Conservation (phyloP, 371 early-diverging fungal species). For the Amoeboaphelidium protococcarum region DNA sequence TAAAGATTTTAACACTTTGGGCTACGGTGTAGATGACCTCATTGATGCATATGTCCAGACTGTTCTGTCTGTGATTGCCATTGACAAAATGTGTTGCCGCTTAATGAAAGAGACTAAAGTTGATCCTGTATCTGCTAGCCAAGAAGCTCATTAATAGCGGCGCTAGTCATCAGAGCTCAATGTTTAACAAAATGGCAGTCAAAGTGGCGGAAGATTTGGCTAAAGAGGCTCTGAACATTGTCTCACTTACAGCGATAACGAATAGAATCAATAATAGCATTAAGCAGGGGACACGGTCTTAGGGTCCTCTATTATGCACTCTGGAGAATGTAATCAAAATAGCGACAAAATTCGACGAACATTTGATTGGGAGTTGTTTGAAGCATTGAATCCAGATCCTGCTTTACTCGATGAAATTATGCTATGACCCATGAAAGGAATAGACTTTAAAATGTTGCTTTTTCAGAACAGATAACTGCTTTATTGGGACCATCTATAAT, state of each 20-base stretch:
- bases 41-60: slow-evolving; percentile 86
- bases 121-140: neutral
- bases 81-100: slow-evolving; percentile 55
- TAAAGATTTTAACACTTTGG: slow-evolving; percentile 72
- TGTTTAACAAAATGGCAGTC: too few species aligned
- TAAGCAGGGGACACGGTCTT: too few species aligned
- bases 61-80: slow-evolving; percentile 56
- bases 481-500: too few species aligned
- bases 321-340: too few species aligned
- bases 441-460: too few species aligned
- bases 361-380: slow-evolving; percentile 54
- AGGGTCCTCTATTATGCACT: too few species aligned
- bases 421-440: neutral
- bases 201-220: too few species aligned
- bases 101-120: slow-evolving; percentile 23
- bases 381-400: slow-evolving; percentile 58
- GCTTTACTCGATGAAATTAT: slow-evolving; percentile 42
- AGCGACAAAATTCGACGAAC: too few species aligned
- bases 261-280: too few species aligned
- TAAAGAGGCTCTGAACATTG: too few species aligned
- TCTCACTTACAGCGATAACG: too few species aligned
- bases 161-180: neutral
- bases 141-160: slow-evolving; percentile 1
- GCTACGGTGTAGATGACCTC: slow-evolving; percentile 64
- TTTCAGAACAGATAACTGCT: too few species aligned